Percentiles rank a stretch among this genome's conserved stretches.
Evolutionary conservation across 108 stramenopile species (phyloP).

Genomic region (Nitzschia palea): DNA sequence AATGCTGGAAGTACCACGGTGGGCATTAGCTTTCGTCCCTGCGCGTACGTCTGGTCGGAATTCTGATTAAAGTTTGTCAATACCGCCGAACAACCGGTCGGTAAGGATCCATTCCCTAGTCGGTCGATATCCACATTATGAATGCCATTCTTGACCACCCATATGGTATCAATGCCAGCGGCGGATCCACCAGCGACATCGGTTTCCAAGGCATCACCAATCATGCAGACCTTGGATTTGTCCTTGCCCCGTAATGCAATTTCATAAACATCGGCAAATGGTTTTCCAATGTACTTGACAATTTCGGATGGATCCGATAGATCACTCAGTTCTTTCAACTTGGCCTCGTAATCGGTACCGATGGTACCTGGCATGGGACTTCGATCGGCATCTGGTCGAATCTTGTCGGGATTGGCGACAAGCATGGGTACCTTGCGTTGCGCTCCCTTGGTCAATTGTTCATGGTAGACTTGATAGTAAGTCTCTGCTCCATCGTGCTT

Average conservation of each 20-base stretch:
- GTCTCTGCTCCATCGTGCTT: constrained; percentile 36
- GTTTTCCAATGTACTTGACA: constrained; percentile 79
- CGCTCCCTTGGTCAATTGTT: constrained; percentile 55
- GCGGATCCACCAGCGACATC: constrained; percentile 66
- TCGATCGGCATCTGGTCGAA: constrained; percentile 71
- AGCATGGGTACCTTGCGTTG: constrained; percentile 81
- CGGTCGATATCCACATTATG: constrained; percentile 22
- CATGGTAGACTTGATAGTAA: constrained; percentile 54
- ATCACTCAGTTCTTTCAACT: constrained; percentile 20
- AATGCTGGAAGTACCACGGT: constrained; percentile 30
- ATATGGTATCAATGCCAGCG: constrained; percentile 53
- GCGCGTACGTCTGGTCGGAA: constrained; percentile 32
- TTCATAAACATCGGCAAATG: constrained; percentile 75
- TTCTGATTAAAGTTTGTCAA: constrained; percentile 54
- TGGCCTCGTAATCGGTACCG: constrained; percentile 71
- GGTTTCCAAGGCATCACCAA: constrained; percentile 88
- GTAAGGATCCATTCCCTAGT: constrained; percentile 27
- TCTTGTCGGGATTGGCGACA: constrained; percentile 90
- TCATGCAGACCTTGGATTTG: constrained; percentile 56
- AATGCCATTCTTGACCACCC: constrained; percentile 75
- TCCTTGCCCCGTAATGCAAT: constrained; percentile 43
- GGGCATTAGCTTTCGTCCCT: constrained; percentile 27
- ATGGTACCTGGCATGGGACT: constrained; percentile 93
- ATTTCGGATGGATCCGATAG: constrained; percentile 1
- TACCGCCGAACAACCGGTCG: constrained; percentile 35